A percentile compares a stretch with the other conserved stretches of the same genome.
Conservation (phyloP, 495 filamentous ascomycete species). For the Aeminium ludgeri region DNA sequence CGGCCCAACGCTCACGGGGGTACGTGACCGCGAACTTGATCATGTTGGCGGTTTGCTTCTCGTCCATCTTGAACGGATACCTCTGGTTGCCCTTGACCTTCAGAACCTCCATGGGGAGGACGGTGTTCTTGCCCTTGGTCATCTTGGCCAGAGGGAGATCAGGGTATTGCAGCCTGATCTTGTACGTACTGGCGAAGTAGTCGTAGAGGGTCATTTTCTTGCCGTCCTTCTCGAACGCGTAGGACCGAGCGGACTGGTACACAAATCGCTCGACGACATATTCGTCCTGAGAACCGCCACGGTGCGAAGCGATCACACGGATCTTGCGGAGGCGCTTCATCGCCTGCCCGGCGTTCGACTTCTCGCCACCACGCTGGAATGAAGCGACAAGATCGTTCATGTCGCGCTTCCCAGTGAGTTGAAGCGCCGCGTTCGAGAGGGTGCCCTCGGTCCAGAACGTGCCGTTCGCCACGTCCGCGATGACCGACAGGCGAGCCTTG, state of each 20-base stretch:
- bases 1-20: constrained; percentile 41
- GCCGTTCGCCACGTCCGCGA: constrained; percentile 66
- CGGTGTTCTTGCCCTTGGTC: constrained; percentile 32
- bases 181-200: constrained; percentile 55
- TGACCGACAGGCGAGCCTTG: constrained; percentile 36
- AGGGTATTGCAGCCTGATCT: constrained; percentile 34
- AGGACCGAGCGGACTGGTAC: constrained; percentile 35
- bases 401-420: constrained; percentile 14
- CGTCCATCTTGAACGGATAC: constrained; percentile 62
- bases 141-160: constrained; percentile 58
- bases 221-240: constrained; percentile 41
- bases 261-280: constrained; percentile 50
- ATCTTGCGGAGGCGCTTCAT: constrained; percentile 44
- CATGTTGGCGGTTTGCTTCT: constrained; percentile 57
- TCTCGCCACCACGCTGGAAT: constrained; percentile 12
- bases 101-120: constrained; percentile 68
- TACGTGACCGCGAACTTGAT: constrained; percentile 65
- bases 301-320: constrained; percentile 48
- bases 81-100: constrained; percentile 47
- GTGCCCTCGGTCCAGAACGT: constrained; percentile 43
- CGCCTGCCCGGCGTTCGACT: constrained; percentile 30
- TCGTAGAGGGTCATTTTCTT: constrained; percentile 39
- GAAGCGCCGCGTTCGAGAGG: constrained; percentile 10
- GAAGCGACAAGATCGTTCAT: constrained; percentile 8
- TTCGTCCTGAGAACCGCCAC: constrained; percentile 24